Evolutionary conservation across 1,284 basidiomycete genomes (phyloP).

Genomic region (Trametes versicolor): DNA sequence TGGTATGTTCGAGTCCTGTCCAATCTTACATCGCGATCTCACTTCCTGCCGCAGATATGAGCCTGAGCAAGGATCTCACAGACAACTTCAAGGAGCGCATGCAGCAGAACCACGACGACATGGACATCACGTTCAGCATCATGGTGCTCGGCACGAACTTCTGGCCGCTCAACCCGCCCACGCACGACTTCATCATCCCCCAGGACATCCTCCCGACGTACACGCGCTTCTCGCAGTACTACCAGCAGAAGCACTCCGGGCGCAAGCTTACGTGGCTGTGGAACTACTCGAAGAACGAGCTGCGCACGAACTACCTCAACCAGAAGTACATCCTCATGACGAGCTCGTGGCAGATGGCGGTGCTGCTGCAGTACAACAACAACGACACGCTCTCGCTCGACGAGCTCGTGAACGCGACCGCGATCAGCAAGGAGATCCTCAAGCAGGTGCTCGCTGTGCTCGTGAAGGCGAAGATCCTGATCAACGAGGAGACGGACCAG

Average conservation of each 20-base stretch:
- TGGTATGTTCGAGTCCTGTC: slow-evolving; percentile 56
- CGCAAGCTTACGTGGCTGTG: slow-evolving; percentile 98
- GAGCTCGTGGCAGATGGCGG: slow-evolving; percentile 95
- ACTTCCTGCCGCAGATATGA: slow-evolving; percentile 76
- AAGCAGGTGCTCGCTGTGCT: slow-evolving; percentile 86
- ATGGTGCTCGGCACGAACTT: slow-evolving; percentile 97
- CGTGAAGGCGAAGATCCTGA: slow-evolving; percentile 90
- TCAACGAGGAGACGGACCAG: slow-evolving; percentile 86
- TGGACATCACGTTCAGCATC: slow-evolving; percentile 91
- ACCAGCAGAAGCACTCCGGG: slow-evolving; percentile 93
- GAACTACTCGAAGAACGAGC: slow-evolving; percentile 97
- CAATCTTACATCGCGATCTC: slow-evolving; percentile 14
- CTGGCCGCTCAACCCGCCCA: slow-evolving; percentile 91
- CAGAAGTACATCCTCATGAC: slow-evolving; percentile 98
- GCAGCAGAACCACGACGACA: slow-evolving; percentile 83
- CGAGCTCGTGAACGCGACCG: slow-evolving; percentile 86
- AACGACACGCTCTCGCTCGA: slow-evolving; percentile 86
- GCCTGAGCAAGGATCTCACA: slow-evolving; percentile 94
- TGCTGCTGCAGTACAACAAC: slow-evolving; percentile 94
- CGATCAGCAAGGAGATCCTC: slow-evolving; percentile 86
- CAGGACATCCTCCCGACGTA: slow-evolving; percentile 88
- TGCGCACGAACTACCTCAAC: slow-evolving; percentile 91
- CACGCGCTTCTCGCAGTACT: slow-evolving; percentile 94
- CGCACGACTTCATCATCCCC: slow-evolving; percentile 91
- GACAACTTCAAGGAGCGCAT: slow-evolving; percentile 97